These are phyloP conservation scores for Anacardium occidentale DNA, from an alignment of 345 rosid species.

Conservation along the genomic window DNA sequence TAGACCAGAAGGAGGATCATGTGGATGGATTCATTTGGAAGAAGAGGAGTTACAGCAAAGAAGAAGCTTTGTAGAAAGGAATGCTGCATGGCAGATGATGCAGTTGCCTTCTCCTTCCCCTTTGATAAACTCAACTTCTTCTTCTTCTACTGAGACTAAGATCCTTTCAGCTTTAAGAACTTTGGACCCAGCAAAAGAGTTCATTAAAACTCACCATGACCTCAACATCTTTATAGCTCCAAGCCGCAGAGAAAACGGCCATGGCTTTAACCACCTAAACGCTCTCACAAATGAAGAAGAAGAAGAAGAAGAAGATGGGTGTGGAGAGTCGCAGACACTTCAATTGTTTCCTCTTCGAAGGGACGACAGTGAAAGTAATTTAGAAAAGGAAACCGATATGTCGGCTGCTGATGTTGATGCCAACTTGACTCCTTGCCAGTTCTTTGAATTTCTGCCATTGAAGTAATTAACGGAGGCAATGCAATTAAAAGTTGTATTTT, in stretches of 20 bases:
- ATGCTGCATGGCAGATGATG: slow-evolving; percentile 69
- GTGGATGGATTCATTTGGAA: slow-evolving; percentile 48
- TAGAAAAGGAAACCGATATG: slow-evolving; percentile 34
- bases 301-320: slow-evolving; percentile 22
- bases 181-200: background rate
- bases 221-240: slow-evolving; percentile 37
- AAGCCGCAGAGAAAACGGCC: slow-evolving; percentile 28
- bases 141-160: slow-evolving; percentile 15
- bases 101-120: slow-evolving; percentile 45
- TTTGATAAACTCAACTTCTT: slow-evolving; percentile 32
- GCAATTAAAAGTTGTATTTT: too few relatives aligned
- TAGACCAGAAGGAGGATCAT: slow-evolving; percentile 9
- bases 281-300: slow-evolving; percentile 16
- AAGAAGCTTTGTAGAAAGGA: slow-evolving; percentile 38
- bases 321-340: slow-evolving; percentile 58
- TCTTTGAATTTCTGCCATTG: slow-evolving; percentile 83
- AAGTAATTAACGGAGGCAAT: slow-evolving; percentile 30
- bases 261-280: slow-evolving; percentile 26
- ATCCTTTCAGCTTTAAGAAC: slow-evolving; percentile 20
- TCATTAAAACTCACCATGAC: background rate
- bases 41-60: slow-evolving; percentile 39
- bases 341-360: slow-evolving; percentile 61
- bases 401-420: slow-evolving; percentile 29
- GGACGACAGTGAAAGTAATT: slow-evolving; percentile 27
- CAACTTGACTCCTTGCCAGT: slow-evolving; percentile 41